Conservation (phyloP, 2,329 filamentous ascomycete species). For the Fusarium denticulatum region DNA sequence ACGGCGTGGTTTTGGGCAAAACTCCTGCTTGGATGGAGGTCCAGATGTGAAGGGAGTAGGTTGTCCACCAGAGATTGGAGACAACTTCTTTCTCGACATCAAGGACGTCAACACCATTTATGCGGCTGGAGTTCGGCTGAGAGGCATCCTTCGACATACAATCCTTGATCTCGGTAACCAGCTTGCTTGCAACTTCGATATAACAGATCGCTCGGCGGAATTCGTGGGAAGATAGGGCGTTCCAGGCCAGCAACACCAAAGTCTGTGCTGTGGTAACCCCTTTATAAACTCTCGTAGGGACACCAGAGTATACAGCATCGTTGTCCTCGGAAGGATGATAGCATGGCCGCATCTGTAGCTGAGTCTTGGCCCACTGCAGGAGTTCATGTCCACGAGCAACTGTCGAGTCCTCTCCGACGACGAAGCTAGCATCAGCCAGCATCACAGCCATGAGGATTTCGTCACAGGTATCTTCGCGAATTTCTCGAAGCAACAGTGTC, state of each 20-base stretch:
- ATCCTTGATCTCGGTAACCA: constrained; percentile 48
- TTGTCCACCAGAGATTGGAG: constrained; percentile 53
- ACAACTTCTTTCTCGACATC: constrained; percentile 53
- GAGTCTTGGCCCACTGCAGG: constrained; percentile 48
- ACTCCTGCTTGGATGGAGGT: constrained; percentile 49
- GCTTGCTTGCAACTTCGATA: constrained; percentile 46
- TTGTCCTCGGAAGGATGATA: constrained; percentile 30
- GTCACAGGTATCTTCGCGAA: constrained; percentile 52
- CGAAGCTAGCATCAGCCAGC: constrained; percentile 52
- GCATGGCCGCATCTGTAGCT: constrained; percentile 45
- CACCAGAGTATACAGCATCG: constrained; percentile 39
- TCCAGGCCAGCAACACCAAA: constrained; percentile 51
- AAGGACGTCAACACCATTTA: constrained; percentile 54
- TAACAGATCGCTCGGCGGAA: constrained; percentile 50
- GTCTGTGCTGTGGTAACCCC: constrained; percentile 48
- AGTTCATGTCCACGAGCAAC: constrained; percentile 46
- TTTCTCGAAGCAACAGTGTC: constrained; percentile 51
- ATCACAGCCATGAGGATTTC: constrained; percentile 52
- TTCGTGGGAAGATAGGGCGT: constrained; percentile 46
- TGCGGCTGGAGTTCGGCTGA: constrained; percentile 47
- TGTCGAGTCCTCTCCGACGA: constrained; percentile 44
- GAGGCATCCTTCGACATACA: constrained; percentile 42
- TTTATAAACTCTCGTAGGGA: constrained; percentile 48
- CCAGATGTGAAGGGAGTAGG: constrained; percentile 53
- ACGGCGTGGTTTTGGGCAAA: constrained; percentile 39